Evolutionary conservation across 306 rosid species (phyloP).

Genomic region (Oemleria cerasiformis): DNA sequence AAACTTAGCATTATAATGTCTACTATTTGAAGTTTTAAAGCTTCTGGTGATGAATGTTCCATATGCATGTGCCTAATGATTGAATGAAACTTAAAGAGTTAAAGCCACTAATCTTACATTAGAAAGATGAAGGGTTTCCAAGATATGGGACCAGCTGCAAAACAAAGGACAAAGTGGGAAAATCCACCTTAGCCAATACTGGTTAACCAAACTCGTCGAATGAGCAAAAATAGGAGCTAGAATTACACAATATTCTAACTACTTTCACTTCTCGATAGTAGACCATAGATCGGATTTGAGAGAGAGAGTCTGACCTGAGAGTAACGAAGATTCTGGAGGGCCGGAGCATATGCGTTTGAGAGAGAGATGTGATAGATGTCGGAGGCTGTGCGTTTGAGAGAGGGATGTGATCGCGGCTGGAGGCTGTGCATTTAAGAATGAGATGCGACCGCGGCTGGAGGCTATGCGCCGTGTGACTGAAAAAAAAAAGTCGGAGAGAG

Average conservation of each 20-base stretch:
- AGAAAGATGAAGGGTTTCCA: conserved; percentile 97
- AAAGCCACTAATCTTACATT: conserved; percentile 66
- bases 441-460: no score
- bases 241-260: conserved; percentile 27
- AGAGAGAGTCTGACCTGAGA: no score
- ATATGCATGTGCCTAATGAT: conserved; percentile 17
- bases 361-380: no score
- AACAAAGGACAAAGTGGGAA: conserved; percentile 32
- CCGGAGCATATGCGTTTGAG: no score
- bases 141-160: conserved; percentile 95
- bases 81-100: conserved; percentile 19
- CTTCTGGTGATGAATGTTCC: conserved; percentile 18
- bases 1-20: conserved; percentile 5
- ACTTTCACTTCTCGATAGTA: no score
- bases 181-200: conserved; percentile 26
- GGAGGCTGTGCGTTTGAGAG: no score
- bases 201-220: conserved; percentile 26
- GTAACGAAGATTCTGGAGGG: no score
- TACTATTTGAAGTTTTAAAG: conserved; percentile 3
- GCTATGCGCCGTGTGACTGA: no score
- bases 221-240: conserved; percentile 15
- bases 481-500: no score
- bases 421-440: no score
- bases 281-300: no score
- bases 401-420: no score